These are phyloP conservation scores for Hsuehochloa calcarea DNA, from an alignment of 176 grass and related monocot species.

Conservation along the genomic window DNA sequence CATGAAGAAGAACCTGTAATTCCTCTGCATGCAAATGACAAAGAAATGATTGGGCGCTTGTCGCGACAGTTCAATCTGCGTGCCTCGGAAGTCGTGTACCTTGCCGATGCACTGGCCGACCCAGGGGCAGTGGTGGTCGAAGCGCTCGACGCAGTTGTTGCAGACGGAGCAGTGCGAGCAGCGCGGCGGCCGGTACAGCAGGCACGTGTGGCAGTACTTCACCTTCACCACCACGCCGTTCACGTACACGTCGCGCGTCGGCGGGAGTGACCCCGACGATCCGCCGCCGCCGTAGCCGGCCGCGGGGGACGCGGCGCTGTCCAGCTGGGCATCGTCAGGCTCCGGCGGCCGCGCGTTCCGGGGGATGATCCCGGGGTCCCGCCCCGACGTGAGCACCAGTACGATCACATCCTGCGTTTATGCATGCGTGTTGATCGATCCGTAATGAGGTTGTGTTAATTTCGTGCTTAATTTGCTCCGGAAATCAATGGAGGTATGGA, in stretches of 20 bases:
- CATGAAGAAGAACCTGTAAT: constrained; percentile 88
- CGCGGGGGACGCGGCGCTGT: constrained; percentile 8
- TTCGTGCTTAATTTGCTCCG: neutral
- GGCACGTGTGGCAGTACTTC: constrained; percentile 95
- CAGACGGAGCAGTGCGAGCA: constrained; percentile 94
- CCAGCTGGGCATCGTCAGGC: constrained; percentile 29
- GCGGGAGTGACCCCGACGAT: constrained; percentile 38
- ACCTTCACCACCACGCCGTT: constrained; percentile 77
- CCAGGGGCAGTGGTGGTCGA: constrained; percentile 97
- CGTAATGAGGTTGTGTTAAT: neutral
- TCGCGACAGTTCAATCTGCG: neutral
- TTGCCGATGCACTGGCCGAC: constrained; percentile 95
- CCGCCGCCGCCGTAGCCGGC: neutral
- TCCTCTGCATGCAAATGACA: constrained; percentile 43
- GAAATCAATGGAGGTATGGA: neutral
- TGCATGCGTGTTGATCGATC: too few relatives aligned
- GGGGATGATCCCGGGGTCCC: constrained; percentile 86
- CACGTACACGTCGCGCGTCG: constrained; percentile 66
- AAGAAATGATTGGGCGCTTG: neutral
- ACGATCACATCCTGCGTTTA: constrained; percentile 58
- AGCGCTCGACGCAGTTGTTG: constrained; percentile 93
- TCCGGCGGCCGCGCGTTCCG: constrained; percentile 72
- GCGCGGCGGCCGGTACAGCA: constrained; percentile 81
- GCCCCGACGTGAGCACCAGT: constrained; percentile 76
- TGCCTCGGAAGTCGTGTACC: constrained; percentile 25